Percentiles rank a stretch among this genome's conserved stretches.
Evolutionary conservation across 345 rosid species (phyloP).

Genomic region (Boechera retrofracta): DNA sequence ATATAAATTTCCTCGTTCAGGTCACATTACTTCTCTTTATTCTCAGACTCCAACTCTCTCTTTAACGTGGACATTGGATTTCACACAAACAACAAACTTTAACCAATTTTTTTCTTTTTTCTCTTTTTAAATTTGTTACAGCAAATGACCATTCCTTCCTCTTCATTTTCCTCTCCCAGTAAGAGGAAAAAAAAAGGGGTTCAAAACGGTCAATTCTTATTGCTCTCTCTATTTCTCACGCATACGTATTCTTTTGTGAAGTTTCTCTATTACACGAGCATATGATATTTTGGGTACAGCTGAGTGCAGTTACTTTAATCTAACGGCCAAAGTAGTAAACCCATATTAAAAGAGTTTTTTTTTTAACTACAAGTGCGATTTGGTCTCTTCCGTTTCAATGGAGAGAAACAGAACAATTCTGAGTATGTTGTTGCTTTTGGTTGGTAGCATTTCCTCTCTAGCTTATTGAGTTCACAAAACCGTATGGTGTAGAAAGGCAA

Average conservation of each 20-base stretch:
- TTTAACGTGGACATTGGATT: not conserved
- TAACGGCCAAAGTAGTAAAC: slow-evolving; percentile 20
- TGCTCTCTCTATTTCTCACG: slow-evolving; percentile 28
- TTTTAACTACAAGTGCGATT: slow-evolving; percentile 20
- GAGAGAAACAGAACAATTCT: not conserved
- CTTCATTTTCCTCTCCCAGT: slow-evolving; percentile 11
- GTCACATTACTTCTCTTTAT: slow-evolving; percentile 24
- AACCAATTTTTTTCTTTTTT: slow-evolving; percentile 1
- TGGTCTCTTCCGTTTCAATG: not conserved
- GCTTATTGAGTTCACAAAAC: slow-evolving; percentile 12
- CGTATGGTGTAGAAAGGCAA: not conserved
- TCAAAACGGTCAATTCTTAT: slow-evolving; percentile 9
- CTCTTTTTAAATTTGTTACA: not conserved
- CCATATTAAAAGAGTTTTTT: not conserved
- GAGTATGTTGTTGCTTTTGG: not conserved
- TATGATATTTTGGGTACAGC: slow-evolving; percentile 21
- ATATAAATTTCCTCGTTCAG: slow-evolving; percentile 49
- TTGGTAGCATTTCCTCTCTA: not conserved
- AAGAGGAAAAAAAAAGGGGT: slow-evolving; percentile 2
- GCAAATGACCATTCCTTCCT: slow-evolving; percentile 16
- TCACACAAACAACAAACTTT: not conserved
- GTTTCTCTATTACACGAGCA: slow-evolving; percentile 26
- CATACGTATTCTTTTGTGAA: slow-evolving; percentile 36
- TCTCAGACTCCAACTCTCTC: slow-evolving; percentile 2
- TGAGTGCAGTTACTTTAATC: slow-evolving; percentile 31